Evolutionary conservation across 306 rosid genomes (phyloP), one percentile per base, ranked within the genome.

Genomic region (Ammopiptanthus mongolicus): DNA sequence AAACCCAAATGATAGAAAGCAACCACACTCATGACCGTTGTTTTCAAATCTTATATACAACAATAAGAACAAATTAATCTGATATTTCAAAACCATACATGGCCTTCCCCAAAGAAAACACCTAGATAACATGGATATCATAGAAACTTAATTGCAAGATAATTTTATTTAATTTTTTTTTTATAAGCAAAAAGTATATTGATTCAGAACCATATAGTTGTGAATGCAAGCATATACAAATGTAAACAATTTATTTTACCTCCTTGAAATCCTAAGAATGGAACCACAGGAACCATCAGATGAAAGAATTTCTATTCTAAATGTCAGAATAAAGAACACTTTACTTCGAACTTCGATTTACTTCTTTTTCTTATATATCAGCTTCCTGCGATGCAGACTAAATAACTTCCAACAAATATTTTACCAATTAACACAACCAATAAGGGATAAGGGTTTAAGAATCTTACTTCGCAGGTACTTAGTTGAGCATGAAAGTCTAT

Each of bases 191-290:
- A n/a, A n/a, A n/a, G n/a, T n/a, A n/a, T n/a, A n/a, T n/a, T n/a
- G n/a, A n/a, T n/a, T n/a, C n/a, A n/a, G n/a, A n/a, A n/a, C n/a
- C n/a, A n/a, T n/a, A n/a, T n/a, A n/a, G 53, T 33, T 4, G 25
- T 2, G 17, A 36, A 21, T 15, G 59, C 19, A 60, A 73, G 22
- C 62, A 39, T 39, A 10, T n/a, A 13, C 8, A 28, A 41, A 66
- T 21, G 1, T 33, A 51, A 62, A 34, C 14, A 48, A 4, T 6
- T 10, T 57, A 25, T 73, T 42, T 71, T 51, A 12, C n/a, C n/a
- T 51, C 21, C 57, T 65, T 23, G 29, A 76, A 76, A 55, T 73
- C 80, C 80, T 65, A 53, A 76, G 46, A 59, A 44, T 51, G 3
- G 8, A 64, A 36, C 19, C 42, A 22, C 6, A 14, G 8, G 73